phyloP scores from a whole-genome alignment of 2,329 filamentous ascomycete species.

The Nectriaceae sp. region DNA sequence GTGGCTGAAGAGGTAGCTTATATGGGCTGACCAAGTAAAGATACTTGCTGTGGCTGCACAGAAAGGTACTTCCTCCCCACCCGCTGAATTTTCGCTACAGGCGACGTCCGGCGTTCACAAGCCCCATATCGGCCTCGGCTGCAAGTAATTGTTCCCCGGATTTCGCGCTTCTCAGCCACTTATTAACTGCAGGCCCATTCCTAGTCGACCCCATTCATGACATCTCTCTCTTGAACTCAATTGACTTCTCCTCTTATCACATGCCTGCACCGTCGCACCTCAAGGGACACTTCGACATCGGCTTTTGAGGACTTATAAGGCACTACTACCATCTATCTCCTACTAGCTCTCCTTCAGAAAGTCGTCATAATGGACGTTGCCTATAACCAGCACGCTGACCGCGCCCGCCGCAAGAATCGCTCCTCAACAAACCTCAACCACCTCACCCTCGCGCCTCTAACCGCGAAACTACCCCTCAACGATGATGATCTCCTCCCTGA shows the following conservation, averaged over 20 bases:
- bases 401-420: constrained; percentile 58
- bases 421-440: constrained; percentile 61
- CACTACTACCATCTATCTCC: background rate
- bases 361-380: constrained; percentile 53
- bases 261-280: background rate
- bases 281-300: too few species aligned
- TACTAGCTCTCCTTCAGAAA: background rate
- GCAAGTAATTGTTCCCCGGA: background rate
- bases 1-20: background rate
- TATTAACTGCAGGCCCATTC: background rate
- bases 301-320: too few species aligned
- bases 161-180: background rate
- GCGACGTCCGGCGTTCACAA: background rate
- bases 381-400: constrained; percentile 61
- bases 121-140: background rate
- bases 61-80: background rate
- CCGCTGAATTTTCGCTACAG: background rate
- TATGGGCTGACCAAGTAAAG: background rate
- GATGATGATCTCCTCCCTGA: constrained; percentile 52
- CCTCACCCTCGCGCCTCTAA: constrained; percentile 65
- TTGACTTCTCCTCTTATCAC: too few species aligned
- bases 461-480: constrained; percentile 59
- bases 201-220: background rate
- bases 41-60: background rate
- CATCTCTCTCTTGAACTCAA: background rate